A percentile compares a stretch with the other conserved stretches of the same genome.
Conservation (phyloP, 2,329 filamentous ascomycete species). For the Scytalidium lignicola region DNA sequence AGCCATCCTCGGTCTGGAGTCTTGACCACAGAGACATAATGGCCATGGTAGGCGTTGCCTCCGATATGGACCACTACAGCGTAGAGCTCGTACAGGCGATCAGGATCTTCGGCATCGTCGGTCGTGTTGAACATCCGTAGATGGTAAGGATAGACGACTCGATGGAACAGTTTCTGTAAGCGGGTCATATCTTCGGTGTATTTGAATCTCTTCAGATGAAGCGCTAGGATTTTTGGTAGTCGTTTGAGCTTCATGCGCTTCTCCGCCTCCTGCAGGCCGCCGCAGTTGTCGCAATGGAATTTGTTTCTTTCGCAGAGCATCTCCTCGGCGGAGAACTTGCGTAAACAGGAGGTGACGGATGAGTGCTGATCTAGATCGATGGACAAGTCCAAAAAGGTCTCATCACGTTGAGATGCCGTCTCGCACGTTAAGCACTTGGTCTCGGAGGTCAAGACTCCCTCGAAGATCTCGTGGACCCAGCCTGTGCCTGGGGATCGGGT, state of each 20-base stretch:
- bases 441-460: conserved; percentile 90
- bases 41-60: conserved; percentile 92
- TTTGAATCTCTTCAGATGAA: conserved; percentile 96
- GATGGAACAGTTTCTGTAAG: conserved; percentile 92
- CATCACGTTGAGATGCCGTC: conserved; percentile 88
- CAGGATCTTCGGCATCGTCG: conserved; percentile 88
- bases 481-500: conserved; percentile 60
- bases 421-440: conserved; percentile 96
- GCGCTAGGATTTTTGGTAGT: conserved; percentile 80
- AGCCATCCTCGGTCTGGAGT: conserved; percentile 94
- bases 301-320: conserved; percentile 99
- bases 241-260: conserved; percentile 99
- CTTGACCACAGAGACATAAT: conserved; percentile 97
- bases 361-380: conserved; percentile 94
- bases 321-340: conserved; percentile 96
- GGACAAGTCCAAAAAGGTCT: conserved; percentile 91
- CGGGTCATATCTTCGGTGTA: conserved; percentile 94
- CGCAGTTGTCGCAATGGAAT: conserved; percentile 97
- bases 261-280: conserved; percentile 92
- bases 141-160: conserved; percentile 95
- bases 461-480: conserved; percentile 97
- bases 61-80: conserved; percentile 97
- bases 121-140: conserved; percentile 96
- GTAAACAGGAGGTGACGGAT: conserved; percentile 89
- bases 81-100: conserved; percentile 92